Evolutionary conservation across 2,329 filamentous ascomycete genomes (phyloP), one percentile per base, ranked within the genome.

Genomic region (Monilinia fructicola): DNA sequence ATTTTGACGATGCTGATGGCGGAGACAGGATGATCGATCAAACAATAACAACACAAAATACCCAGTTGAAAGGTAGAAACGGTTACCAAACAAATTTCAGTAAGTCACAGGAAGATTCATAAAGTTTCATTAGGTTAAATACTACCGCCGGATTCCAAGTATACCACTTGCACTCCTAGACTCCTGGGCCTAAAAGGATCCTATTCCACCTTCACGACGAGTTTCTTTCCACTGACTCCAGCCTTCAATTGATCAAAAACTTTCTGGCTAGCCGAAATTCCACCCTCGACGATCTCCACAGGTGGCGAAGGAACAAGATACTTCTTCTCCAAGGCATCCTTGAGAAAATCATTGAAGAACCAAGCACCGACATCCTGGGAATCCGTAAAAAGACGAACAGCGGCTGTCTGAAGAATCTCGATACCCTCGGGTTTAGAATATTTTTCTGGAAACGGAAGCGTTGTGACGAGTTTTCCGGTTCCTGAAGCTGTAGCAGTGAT

Each of bases 161-260:
- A 50, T 44, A 18, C 14, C 14, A 44, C 44, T 48, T 6, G 44
- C 44, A 48, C 18, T n/a, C 2, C 44, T n/a, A n/a, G n/a, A n/a
- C n/a, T n/a, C 9, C 21, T n/a, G n/a, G 18, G 3, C n/a, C 44
- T n/a, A 48, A 10, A 7, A 10, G n/a, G 21, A 1, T n/a, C 7
- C 16, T 54, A 69, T 4, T 67, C 59, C 11, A 67, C 35, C 35
- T 67, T 63, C 4, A 71, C 63, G 21, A 71, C 60, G n/a, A 72
- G n/a, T 42, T 70, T 71, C 66, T 56, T 71, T 16, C 64, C 69
- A 64, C 70, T 72, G 16, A 71, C 68, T 6, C 70, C 71, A 16
- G 63, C 64, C 44, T 68, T 69, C 48, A 69, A 23, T n/a, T 28
- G 42, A 46, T 73, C 69, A 23, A 69, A 64, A 10, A 54, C 62